Evolutionary conservation across 495 filamentous ascomycete species (phyloP).

Genomic region (Podospora didyma): DNA sequence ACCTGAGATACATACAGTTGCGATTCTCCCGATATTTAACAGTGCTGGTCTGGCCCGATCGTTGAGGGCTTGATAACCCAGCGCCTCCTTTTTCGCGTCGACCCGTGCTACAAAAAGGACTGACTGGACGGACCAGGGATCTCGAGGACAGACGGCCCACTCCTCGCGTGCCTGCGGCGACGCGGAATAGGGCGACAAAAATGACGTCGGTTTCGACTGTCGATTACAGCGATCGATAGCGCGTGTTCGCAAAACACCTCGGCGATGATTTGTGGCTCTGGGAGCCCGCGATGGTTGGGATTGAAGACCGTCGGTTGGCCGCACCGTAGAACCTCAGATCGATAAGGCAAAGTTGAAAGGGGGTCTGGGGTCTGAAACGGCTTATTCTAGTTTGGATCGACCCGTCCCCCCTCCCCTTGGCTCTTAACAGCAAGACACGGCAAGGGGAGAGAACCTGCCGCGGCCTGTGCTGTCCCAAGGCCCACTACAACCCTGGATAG

Average conservation of each 20-base stretch:
- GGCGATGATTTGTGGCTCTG: background rate
- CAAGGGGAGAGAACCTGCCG: background rate
- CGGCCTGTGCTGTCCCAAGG: background rate
- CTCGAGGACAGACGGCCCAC: background rate
- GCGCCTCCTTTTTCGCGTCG: background rate
- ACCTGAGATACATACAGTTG: background rate
- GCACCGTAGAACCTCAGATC: conserved; percentile 19
- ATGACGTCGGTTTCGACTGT: background rate
- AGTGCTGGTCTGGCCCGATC: no score
- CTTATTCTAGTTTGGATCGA: conserved; percentile 21
- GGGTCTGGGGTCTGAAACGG: conserved; percentile 24
- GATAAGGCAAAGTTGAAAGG: conserved; percentile 21
- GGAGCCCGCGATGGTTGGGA: background rate
- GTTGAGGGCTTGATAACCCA: background rate
- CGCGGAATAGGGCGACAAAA: background rate
- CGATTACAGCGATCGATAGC: background rate
- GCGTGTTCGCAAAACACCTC: conserved; percentile 6
- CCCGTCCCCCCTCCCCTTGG: conserved; percentile 8
- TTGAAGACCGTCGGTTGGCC: background rate
- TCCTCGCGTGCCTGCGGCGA: no score
- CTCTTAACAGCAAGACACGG: background rate
- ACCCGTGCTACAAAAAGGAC: background rate
- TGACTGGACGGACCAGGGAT: background rate
- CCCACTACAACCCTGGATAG: background rate
- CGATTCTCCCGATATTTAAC: no score